Percentiles rank a stretch among this genome's conserved stretches.
These are phyloP conservation scores for Raphanus hybrid DNA, from an alignment of 441 rosid species.

Conservation along the genomic window DNA sequence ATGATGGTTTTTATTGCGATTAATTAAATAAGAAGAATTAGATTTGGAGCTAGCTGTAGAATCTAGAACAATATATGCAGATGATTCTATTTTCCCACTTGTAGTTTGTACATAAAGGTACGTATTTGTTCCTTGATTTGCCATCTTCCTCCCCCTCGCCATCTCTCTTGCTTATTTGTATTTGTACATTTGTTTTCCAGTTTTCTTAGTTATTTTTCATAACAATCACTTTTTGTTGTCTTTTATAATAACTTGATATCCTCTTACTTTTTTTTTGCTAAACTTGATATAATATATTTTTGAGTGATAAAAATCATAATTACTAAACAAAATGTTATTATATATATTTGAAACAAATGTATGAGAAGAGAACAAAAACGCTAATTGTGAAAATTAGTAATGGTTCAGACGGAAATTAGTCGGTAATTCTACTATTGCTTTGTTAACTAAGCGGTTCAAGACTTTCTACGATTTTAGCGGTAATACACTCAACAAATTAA, in stretches of 20 bases:
- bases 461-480: not conserved
- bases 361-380: not conserved
- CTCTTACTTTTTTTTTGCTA: not conserved
- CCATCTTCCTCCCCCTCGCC: slow-evolving; percentile 5
- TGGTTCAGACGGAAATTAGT: not conserved
- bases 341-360: not conserved
- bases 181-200: slow-evolving; percentile 11
- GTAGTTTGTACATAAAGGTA: slow-evolving; percentile 41
- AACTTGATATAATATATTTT: not conserved
- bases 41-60: slow-evolving; percentile 35
- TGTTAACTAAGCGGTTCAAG: not conserved
- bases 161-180: slow-evolving; percentile 16
- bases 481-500: not conserved
- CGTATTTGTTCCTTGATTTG: slow-evolving; percentile 32
- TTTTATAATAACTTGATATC: not conserved
- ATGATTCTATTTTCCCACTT: slow-evolving; percentile 24
- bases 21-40: not conserved
- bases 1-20: not conserved
- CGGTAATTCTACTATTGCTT: not conserved
- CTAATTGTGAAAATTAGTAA: not conserved
- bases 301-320: not conserved
- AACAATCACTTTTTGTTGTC: not conserved
- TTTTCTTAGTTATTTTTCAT: not conserved
- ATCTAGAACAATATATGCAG: slow-evolving; percentile 31
- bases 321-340: no score